Evolutionary conservation across 2,329 filamentous ascomycete genomes (phyloP).

Genomic region (Metarhizium guizhouense): DNA sequence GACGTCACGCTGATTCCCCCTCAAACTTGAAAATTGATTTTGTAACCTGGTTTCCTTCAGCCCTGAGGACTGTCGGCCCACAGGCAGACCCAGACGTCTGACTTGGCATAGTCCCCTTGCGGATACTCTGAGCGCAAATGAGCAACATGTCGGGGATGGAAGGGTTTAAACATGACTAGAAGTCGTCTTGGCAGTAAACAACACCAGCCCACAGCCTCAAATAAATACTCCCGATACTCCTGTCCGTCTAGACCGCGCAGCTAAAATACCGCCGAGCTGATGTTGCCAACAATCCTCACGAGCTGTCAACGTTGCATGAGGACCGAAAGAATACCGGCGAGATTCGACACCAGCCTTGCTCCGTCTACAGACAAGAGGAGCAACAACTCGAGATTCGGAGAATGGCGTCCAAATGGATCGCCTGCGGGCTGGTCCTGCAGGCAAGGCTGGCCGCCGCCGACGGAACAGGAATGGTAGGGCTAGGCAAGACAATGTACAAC

Average conservation of each 20-base stretch:
- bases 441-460: background rate
- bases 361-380: background rate
- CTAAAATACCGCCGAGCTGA: background rate
- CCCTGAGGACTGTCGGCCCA: background rate
- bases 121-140: background rate
- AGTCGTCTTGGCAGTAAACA: background rate
- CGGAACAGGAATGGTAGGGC: slow-evolving; percentile 16
- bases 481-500: slow-evolving; percentile 25
- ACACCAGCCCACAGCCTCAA: too few species aligned
- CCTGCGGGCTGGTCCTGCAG: background rate
- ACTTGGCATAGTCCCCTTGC: background rate
- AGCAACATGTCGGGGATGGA: background rate
- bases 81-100: background rate
- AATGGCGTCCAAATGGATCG: background rate
- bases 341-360: background rate
- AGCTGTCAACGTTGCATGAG: too few species aligned
- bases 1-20: too few species aligned
- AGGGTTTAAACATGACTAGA: background rate
- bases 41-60: too few species aligned
- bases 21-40: too few species aligned
- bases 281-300: too few species aligned
- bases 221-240: too few species aligned
- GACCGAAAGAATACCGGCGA: background rate
- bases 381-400: background rate
- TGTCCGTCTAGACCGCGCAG: background rate